These are phyloP conservation scores for Geum urbanum DNA, from an alignment of 306 rosid genomes.

Conservation along the genomic window DNA sequence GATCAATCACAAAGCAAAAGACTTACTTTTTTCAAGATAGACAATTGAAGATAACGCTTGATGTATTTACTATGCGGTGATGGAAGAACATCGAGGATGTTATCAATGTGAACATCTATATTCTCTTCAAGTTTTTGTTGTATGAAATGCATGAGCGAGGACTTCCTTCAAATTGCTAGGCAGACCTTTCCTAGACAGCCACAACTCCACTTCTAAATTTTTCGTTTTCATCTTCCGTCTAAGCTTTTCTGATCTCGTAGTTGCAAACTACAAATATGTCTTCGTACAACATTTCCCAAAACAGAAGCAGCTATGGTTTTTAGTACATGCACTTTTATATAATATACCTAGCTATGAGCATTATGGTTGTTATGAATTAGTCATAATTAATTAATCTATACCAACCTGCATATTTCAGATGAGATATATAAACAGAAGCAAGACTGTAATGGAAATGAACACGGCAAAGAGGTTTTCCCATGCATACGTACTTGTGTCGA, in stretches of 20 bases:
- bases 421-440: conserved; percentile 9
- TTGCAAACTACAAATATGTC: conserved; percentile 7
- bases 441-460: background rate
- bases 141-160: background rate
- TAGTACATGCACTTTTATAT: background rate
- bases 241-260: conserved; percentile 5
- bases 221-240: conserved; percentile 8
- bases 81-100: conserved; percentile 8
- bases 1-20: background rate
- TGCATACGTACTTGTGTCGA: conserved; percentile 2
- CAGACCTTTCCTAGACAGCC: background rate
- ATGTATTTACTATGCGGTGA: background rate
- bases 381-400: too few species aligned
- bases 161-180: conserved; percentile 4
- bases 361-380: background rate
- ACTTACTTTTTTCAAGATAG: conserved; percentile 3
- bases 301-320: background rate
- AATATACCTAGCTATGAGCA: background rate
- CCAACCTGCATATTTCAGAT: conserved; percentile 3
- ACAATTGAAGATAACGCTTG: background rate
- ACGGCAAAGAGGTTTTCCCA: conserved; percentile 8
- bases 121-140: conserved; percentile 4
- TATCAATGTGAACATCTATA: background rate
- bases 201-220: background rate
- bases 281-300: background rate